Evolutionary conservation across 768 basidiomycete genomes (phyloP).

Genomic region (Russula lepida): DNA sequence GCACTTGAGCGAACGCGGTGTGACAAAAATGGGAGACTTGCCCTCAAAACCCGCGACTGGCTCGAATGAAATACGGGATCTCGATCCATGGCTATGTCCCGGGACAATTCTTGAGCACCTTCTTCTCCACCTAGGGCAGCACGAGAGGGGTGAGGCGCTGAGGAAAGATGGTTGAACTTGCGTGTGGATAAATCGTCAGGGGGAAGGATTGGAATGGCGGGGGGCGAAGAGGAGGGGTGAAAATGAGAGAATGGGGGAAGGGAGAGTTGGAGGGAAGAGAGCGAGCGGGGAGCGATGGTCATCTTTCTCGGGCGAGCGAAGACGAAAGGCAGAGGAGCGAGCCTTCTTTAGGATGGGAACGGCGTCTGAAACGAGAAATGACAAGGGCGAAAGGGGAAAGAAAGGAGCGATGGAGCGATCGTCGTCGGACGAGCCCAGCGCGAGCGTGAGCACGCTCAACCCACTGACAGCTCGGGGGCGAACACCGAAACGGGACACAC

Average conservation of each 20-base stretch:
- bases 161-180: not conserved
- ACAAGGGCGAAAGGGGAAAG: not conserved
- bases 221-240: not conserved
- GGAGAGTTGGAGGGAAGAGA: not conserved
- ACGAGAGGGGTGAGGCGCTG: not conserved
- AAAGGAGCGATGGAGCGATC: constrained; percentile 10
- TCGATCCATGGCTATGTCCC: not conserved
- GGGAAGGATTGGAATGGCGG: not conserved
- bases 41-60: constrained; percentile 13
- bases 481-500: constrained; percentile 17
- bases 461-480: constrained; percentile 3
- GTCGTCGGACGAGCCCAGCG: not conserved
- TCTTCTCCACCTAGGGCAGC: not conserved
- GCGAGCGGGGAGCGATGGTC: not conserved
- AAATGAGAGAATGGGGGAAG: not conserved
- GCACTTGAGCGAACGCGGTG: not conserved
- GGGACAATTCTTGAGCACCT: not conserved
- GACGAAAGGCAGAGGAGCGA: not conserved
- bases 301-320: not conserved
- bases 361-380: not conserved
- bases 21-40: not conserved
- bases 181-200: not conserved
- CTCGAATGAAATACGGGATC: constrained; percentile 12
- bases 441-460: not conserved
- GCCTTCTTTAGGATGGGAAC: constrained; percentile 7